Evolutionary conservation across 768 basidiomycete genomes (phyloP), one percentile per base, ranked within the genome.

Genomic region (Leccinum uliginosum): DNA sequence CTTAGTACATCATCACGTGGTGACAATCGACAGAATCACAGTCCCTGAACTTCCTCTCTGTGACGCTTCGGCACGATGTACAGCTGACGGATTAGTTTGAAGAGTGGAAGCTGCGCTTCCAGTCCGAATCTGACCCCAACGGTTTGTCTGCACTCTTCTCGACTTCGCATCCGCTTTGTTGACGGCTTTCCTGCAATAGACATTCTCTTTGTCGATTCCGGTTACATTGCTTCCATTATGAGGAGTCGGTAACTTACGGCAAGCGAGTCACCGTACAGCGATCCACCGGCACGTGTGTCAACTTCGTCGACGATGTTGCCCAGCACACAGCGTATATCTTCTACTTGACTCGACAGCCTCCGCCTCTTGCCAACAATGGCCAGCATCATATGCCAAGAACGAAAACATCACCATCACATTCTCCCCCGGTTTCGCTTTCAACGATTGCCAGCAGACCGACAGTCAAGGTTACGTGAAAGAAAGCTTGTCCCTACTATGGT

Each of bases 191-290:
- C 14, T 19, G 46, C 34, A 34, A 26, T 49, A 88, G 88, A 90
- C 67, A 71, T n/a, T n/a, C 78, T 1, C 80, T 77, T 5, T 81
- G 78, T 61, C 75, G 70, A 40, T 83, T 91, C 74, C 81, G 88
- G 21, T 84, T 53, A 79, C 77, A 11, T 71, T 92, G 24, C 73
- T 90, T 7, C 90, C 90, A 3, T 91, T 88, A 88, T 91, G 70
- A 60, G 86, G n/a, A n/a, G n/a, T n/a, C n/a, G n/a, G n/a, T n/a
- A n/a, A n/a, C n/a, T n/a, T n/a, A n/a, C n/a, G n/a, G n/a, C n/a
- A n/a, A n/a, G n/a, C n/a, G n/a, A n/a, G n/a, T n/a, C n/a, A n/a
- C n/a, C n/a, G n/a, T n/a, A n/a, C n/a, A n/a, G n/a, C n/a, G 30
- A 30, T n/a, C n/a, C n/a, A n/a, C 30, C 30, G 12, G 12, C 12